Evolutionary conservation across 352 stramenopile species (phyloP).

Genomic region (Phytophthora sansomeana): DNA sequence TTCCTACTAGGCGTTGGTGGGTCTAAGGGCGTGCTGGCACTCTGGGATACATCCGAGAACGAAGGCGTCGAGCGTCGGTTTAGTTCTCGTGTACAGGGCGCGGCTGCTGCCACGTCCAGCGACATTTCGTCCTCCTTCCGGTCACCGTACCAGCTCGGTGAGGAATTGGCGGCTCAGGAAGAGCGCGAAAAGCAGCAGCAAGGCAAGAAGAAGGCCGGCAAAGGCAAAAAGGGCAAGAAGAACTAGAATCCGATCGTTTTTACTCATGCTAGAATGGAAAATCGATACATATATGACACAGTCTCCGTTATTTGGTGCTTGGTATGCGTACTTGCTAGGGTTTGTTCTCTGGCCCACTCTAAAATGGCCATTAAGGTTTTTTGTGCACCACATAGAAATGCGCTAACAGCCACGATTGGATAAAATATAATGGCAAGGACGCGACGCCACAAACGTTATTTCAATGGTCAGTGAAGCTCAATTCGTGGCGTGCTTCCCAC

Average conservation of each 20-base stretch:
- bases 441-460: too few species aligned
- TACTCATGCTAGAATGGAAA: constrained; percentile 7
- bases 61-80: constrained; percentile 86
- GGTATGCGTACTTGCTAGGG: too few species aligned
- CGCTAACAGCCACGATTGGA: too few species aligned
- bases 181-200: constrained; percentile 59
- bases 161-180: constrained; percentile 80
- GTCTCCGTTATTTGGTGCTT: too few species aligned
- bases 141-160: constrained; percentile 75
- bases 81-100: constrained; percentile 67
- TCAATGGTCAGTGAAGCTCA: too few species aligned
- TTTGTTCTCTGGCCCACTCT: too few species aligned
- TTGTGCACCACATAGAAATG: too few species aligned
- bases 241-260: constrained; percentile 33
- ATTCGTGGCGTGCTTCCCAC: too few species aligned
- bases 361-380: too few species aligned
- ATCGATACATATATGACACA: constrained; percentile 1
- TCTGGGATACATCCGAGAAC: constrained; percentile 93
- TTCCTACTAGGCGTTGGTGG: constrained; percentile 92
- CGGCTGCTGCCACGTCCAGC: constrained; percentile 31
- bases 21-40: constrained; percentile 85
- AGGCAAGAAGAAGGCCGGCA: constrained; percentile 60
- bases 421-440: too few species aligned
- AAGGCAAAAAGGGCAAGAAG: constrained; percentile 53
- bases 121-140: constrained; percentile 82